Conservation (phyloP, 1,284 basidiomycete species). For the Malassezia caprae region DNA sequence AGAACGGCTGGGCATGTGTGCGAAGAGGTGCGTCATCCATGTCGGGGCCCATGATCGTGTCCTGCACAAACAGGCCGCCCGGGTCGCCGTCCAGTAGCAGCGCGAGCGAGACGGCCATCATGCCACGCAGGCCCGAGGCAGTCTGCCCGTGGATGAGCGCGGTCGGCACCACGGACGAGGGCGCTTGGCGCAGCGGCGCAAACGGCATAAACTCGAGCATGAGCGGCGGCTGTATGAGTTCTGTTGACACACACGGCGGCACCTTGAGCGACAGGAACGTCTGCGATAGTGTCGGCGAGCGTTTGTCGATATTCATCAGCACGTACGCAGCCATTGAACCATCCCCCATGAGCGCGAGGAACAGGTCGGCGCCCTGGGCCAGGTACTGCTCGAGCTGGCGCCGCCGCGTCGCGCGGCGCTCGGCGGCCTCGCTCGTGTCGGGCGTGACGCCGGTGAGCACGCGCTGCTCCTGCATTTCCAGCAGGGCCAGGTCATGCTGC, state of each 20-base stretch:
- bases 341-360: slow-evolving; percentile 7
- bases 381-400: slow-evolving; percentile 10
- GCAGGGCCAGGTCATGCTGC: slow-evolving; percentile 5
- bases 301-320: neutral
- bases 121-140: slow-evolving; percentile 9
- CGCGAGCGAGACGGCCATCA: slow-evolving; percentile 2
- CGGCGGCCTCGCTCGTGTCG: neutral
- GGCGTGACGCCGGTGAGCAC: neutral
- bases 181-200: neutral
- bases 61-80: slow-evolving; percentile 13
- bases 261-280: neutral
- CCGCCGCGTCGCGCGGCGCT: neutral
- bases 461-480: neutral
- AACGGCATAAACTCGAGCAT: slow-evolving; percentile 11
- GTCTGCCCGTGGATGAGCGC: slow-evolving; percentile 12
- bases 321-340: slow-evolving; percentile 8
- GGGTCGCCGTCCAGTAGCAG: slow-evolving; percentile 13
- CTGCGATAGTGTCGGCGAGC: neutral
- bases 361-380: slow-evolving; percentile 7
- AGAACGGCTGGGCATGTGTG: neutral
- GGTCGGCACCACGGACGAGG: neutral
- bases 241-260: neutral
- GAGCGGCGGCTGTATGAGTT: neutral
- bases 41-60: neutral
- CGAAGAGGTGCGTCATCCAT: neutral